Evolutionary conservation across 192 early-diverging fungal species (phyloP), one percentile per base, ranked within the genome.

Genomic region (Linnemannia schmuckeri): DNA sequence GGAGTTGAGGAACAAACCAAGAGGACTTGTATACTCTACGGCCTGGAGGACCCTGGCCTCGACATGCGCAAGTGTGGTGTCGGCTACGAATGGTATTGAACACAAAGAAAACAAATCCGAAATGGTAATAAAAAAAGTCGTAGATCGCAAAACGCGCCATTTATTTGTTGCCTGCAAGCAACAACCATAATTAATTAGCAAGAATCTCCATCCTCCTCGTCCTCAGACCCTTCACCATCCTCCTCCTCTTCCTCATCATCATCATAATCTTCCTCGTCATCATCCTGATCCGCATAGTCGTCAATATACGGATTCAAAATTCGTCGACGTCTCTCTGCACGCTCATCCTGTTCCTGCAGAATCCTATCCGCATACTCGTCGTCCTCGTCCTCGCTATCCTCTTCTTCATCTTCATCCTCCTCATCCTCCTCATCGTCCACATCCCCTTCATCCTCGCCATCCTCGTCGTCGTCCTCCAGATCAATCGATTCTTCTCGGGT

Each of bases 171-270:
- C 10, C 17, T 15, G 49, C 49, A 52, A 18, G 17, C 24, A 57
- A 57, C 22, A 24, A 6, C 9, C 9, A 2, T 3, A 27, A 2
- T 27, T 33, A 33, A 66, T 66, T 66, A 66, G 61, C 61, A 66
- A 66, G 27, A 15, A 15, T 78, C 72, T 15, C 54, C 72, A 27
- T 77, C 33, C 24, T 69, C 57, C 22, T 77, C 46, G 17, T 75
- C 75, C 17, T 35, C 40, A 4, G 44, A 44, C 3, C 70, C 77
- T 1, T 63, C 70, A 0, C 74, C 85, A 30, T 37, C 44, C 0
- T 71, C 79, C 8, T 74, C 79, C 18, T 74, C 79, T 8, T 69
- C 79, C 3, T 69, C 57, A 13, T 81, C 80, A 40, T 76, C 68
- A 15, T 63, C 54, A 18, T 71, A 72, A 2, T 22, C 70, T 1